Evolutionary conservation across 139 green algal genomes (phyloP).

Genomic region (Tetradesmus obliquus): DNA sequence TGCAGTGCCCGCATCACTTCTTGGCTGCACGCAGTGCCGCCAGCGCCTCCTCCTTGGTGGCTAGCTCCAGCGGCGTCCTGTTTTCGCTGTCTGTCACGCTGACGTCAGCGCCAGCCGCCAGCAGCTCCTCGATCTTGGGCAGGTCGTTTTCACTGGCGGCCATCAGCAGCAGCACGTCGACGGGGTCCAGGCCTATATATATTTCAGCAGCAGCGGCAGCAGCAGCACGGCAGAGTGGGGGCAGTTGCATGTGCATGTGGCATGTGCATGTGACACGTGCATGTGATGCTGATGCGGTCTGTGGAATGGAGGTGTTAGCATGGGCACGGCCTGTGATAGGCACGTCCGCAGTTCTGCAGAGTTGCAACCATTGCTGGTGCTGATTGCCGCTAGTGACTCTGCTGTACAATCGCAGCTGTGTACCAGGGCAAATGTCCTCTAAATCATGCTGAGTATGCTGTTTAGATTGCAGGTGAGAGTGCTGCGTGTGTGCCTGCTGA

Average conservation of each 20-base stretch:
- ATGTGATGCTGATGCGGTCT: no score
- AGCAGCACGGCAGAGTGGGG: neutral
- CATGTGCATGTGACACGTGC: neutral
- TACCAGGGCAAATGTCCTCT: no score
- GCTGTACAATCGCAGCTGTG: neutral
- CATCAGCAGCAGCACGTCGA: constrained; percentile 95
- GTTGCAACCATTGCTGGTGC: no score
- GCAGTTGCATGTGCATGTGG: neutral
- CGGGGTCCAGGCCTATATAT: constrained; percentile 72
- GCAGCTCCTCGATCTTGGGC: constrained; percentile 95
- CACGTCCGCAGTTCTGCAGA: no score
- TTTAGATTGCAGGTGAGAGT: neutral
- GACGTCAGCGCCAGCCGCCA: constrained; percentile 78
- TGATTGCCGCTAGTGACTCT: neutral
- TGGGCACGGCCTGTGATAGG: no score
- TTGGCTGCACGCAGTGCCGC: neutral
- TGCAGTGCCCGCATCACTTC: neutral
- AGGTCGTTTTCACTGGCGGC: constrained; percentile 88
- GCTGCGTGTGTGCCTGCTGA: neutral
- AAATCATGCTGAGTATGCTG: neutral
- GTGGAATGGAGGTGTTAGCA: no score
- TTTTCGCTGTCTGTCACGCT: constrained; percentile 78
- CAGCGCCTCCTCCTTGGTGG: constrained; percentile 72
- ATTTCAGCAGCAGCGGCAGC: neutral
- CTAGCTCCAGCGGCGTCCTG: constrained; percentile 77